Percentiles rank a stretch among this genome's conserved stretches.
These are phyloP conservation scores for Ettlia oleoabundans DNA, from an alignment of 139 green algal genomes.

Conservation along the genomic window DNA sequence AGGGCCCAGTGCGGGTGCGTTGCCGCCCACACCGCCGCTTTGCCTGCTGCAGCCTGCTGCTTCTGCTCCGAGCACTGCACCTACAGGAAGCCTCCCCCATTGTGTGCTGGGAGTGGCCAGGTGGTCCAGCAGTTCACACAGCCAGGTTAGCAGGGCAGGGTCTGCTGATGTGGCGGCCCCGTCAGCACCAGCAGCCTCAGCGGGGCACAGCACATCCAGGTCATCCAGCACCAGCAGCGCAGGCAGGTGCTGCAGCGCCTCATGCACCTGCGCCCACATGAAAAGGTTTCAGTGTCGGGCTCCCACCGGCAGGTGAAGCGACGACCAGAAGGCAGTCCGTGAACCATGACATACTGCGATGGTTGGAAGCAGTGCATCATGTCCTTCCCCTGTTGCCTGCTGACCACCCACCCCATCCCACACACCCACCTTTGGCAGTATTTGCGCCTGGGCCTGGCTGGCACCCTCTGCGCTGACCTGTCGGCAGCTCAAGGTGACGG, in stretches of 20 bases:
- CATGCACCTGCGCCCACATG: constrained; percentile 25
- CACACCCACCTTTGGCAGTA: constrained; percentile 14
- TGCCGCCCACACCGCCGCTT: not conserved
- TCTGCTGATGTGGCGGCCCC: constrained; percentile 17
- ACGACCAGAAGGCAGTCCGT: too few relatives aligned
- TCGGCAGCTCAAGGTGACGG: constrained; percentile 59
- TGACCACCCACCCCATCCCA: not conserved
- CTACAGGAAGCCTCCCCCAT: constrained; percentile 30
- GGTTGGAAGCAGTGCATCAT: too few relatives aligned
- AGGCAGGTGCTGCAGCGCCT: constrained; percentile 66
- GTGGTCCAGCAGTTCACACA: constrained; percentile 51
- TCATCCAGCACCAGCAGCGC: constrained; percentile 86
- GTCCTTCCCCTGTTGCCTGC: too few relatives aligned
- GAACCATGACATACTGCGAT: too few relatives aligned
- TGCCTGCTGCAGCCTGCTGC: not conserved
- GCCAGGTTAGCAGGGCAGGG: constrained; percentile 41
- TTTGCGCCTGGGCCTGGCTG: constrained; percentile 3
- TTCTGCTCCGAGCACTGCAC: not conserved
- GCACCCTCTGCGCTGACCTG: constrained; percentile 49
- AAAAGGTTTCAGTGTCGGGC: too few relatives aligned
- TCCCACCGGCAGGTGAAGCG: too few relatives aligned
- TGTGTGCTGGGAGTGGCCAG: constrained; percentile 28
- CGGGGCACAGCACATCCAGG: constrained; percentile 74
- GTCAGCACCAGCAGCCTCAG: constrained; percentile 28
- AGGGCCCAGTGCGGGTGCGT: not conserved